Conservation (phyloP, 306 rosid species). For the Urtica urens region DNA sequence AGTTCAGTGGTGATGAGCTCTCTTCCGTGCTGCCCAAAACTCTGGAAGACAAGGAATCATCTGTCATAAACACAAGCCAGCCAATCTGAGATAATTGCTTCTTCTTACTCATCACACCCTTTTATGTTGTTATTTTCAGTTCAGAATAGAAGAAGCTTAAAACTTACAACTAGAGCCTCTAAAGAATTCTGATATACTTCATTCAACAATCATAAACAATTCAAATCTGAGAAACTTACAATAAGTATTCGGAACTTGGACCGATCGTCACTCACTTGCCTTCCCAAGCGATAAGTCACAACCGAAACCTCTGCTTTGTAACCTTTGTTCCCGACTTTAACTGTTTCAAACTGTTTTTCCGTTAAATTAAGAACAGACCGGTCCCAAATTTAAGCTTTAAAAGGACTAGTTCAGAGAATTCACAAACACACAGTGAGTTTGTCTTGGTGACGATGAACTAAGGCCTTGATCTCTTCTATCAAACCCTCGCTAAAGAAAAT, state of each 20-base stretch:
- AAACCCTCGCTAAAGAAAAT: slow-evolving; percentile 50
- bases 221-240: slow-evolving; percentile 40
- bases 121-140: no score
- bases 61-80: slow-evolving; percentile 97
- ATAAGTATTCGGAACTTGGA: slow-evolving; percentile 79
- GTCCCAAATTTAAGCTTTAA: slow-evolving; percentile 11
- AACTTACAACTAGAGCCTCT: neutral
- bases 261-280: slow-evolving; percentile 34
- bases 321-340: slow-evolving; percentile 59
- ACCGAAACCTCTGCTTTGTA: slow-evolving; percentile 58
- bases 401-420: slow-evolving; percentile 5
- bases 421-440: slow-evolving; percentile 50
- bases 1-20: slow-evolving; percentile 92
- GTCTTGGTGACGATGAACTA: slow-evolving; percentile 80
- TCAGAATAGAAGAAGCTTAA: neutral
- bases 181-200: slow-evolving; percentile 2
- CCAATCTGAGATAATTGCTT: slow-evolving; percentile 72
- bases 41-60: slow-evolving; percentile 99
- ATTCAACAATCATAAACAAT: neutral
- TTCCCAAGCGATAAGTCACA: slow-evolving; percentile 59
- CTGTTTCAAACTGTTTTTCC: slow-evolving; percentile 47
- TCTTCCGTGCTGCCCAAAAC: slow-evolving; percentile 99
- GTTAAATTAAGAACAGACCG: slow-evolving; percentile 9
- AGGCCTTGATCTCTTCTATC: slow-evolving; percentile 58
- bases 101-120: no score